Evolutionary conservation across 331 rosid genomes (phyloP), one percentile per base, ranked within the genome.

Genomic region (Malus hybrid): DNA sequence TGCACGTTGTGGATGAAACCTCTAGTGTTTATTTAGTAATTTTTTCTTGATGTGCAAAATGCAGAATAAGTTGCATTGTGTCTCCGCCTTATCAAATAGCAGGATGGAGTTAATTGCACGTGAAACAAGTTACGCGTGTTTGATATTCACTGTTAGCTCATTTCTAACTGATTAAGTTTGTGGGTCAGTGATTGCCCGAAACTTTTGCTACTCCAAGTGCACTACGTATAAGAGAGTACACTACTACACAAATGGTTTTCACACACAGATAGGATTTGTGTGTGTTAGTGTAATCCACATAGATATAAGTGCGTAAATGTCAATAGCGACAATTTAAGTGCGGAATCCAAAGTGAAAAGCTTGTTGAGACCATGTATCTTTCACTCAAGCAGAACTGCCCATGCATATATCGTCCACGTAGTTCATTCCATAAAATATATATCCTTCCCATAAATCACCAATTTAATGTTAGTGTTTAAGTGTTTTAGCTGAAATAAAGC

Each of bases 301-400:
- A 42, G 5, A 42, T 42, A 10, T 42, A 42, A 42, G 48, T 39
- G 46, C 48, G 5, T 42, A 42, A 42, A 42, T 42, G 13, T 42
- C 48, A 42, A 3, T 42, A 42, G 14, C 48, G 4, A 42, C 14
- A 34, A 12, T 33, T 63, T 54, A 42, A 42, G 12, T 42, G 48
- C 48, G 48, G 48, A 42, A 42, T 42, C 48, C 48, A 42, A 42
- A 42, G 48, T 42, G 48, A 42, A 42, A 42, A 42, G 14, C 4
- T 29, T 50, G 32, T 50, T 57, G 22, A 48, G 72, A 28, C 16
- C 69, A 70, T 70, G 48, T 42, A 48, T 28, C 46, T 31, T 15
- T 75, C 84, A 69, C 70, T 16, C 70, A 61, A 63, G 71, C 48
- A 55, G 19, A 18, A 57, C 19, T 72, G 36, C 39, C 27, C 52